A percentile compares a stretch with the other conserved stretches of the same genome.
Conservation (phyloP, 495 filamentous ascomycete genomes). For the Aspergillus cristatus region DNA sequence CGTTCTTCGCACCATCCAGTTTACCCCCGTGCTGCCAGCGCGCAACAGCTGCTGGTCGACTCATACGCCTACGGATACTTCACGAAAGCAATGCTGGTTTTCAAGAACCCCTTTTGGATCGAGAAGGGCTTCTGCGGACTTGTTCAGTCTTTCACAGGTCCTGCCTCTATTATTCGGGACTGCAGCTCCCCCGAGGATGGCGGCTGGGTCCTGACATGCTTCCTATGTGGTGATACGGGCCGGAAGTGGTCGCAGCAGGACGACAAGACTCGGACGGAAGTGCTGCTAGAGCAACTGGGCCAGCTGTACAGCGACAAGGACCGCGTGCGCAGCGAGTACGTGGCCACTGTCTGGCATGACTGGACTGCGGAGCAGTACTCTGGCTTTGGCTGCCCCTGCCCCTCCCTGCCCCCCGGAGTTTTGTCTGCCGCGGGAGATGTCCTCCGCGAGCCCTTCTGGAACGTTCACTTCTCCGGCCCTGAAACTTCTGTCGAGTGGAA, state of each 20-base stretch:
- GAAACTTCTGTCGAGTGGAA: conserved; percentile 31
- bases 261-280: conserved; percentile 4
- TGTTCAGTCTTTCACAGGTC: conserved; percentile 22
- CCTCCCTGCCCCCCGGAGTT: conserved; percentile 7
- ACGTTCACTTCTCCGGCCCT: conserved; percentile 33
- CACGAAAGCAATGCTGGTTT: conserved; percentile 29
- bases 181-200: conserved; percentile 19
- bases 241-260: conserved; percentile 17
- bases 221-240: conserved; percentile 24
- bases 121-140: conserved; percentile 24
- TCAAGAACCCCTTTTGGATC: conserved; percentile 31
- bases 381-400: too few relatives aligned
- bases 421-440: conserved; percentile 9
- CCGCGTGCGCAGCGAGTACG: too few relatives aligned
- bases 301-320: conserved; percentile 4
- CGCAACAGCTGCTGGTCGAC: conserved; percentile 9
- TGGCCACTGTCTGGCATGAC: too few relatives aligned
- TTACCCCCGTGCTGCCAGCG: conserved; percentile 15
- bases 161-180: conserved; percentile 30
- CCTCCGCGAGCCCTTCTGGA: conserved; percentile 14
- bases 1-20: too few relatives aligned
- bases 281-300: conserved; percentile 5
- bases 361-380: too few relatives aligned
- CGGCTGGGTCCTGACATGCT: conserved; percentile 33
- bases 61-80: conserved; percentile 24